Conservation (phyloP, 2,329 filamentous ascomycete species). For the Calonectria henricotiae region DNA sequence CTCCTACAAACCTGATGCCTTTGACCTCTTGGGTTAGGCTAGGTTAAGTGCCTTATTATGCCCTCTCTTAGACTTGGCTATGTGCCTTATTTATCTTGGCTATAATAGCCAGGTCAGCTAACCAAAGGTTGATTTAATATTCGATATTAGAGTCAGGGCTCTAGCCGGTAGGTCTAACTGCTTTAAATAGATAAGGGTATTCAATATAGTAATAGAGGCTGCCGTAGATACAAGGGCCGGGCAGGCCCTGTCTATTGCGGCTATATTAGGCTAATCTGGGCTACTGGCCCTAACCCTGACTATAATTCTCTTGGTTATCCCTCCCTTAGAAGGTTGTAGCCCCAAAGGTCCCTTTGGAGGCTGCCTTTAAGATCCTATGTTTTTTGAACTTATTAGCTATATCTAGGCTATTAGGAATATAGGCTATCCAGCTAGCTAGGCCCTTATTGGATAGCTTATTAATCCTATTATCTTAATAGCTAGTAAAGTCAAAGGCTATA, state of each 20-base stretch:
- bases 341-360: no score
- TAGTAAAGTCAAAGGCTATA: conserved; percentile 3
- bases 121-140: conserved; percentile 14
- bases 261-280: not conserved
- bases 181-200: conserved; percentile 5
- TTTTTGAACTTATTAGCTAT: not conserved
- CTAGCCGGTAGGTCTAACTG: conserved; percentile 7
- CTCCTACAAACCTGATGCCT: conserved; percentile 2
- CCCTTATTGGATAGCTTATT: not conserved
- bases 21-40: not conserved
- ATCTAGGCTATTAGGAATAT: not conserved
- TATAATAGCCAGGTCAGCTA: not conserved
- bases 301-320: not conserved
- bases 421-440: not conserved
- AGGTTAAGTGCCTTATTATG: not conserved
- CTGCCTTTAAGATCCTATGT: no score
- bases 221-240: conserved; percentile 7
- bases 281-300: not conserved
- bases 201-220: conserved; percentile 24
- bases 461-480: conserved; percentile 18
- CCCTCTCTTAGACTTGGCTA: no score
- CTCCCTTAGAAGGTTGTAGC: no score
- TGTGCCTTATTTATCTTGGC: conserved; percentile 6
- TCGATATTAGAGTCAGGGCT: conserved; percentile 14
- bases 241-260: no score